phyloP scores from a whole-genome alignment of 768 basidiomycete species.

The Cytidiella melzeri region DNA sequence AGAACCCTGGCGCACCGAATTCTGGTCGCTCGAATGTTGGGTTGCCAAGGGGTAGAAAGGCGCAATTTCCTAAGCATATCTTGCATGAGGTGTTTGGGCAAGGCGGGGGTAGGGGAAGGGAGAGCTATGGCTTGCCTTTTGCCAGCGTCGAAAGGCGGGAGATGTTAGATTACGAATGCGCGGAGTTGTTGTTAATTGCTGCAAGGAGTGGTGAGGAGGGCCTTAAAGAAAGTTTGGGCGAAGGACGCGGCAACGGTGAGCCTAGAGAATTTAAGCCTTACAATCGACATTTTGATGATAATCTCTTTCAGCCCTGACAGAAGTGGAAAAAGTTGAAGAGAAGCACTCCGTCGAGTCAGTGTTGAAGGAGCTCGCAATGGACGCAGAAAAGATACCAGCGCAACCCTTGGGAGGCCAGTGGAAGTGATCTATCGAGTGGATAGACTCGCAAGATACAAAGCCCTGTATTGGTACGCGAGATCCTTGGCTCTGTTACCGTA shows the following conservation, averaged over 20 bases:
- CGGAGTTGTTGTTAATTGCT: conserved; percentile 50
- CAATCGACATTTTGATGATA: neutral
- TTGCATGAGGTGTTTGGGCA: conserved; percentile 45
- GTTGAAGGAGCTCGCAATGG: conserved; percentile 40
- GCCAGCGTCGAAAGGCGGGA: conserved; percentile 43
- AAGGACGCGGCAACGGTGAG: conserved; percentile 46
- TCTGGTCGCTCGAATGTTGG: conserved; percentile 26
- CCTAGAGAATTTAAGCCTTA: neutral
- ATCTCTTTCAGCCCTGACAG: conserved; percentile 30
- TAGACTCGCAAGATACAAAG: too few species aligned
- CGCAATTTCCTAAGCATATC: conserved; percentile 41
- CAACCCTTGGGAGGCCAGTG: conserved; percentile 49
- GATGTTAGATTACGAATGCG: conserved; percentile 48
- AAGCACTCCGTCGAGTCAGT: conserved; percentile 34
- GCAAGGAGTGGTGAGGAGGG: conserved; percentile 42
- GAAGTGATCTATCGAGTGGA: conserved; percentile 20
- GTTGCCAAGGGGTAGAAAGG: conserved; percentile 27
- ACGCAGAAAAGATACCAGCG: conserved; percentile 34
- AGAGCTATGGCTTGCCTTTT: conserved; percentile 45
- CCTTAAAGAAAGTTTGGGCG: conserved; percentile 43
- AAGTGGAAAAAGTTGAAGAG: conserved; percentile 34
- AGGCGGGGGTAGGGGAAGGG: conserved; percentile 34
- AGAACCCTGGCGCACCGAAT: conserved; percentile 48
- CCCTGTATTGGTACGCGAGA: too few species aligned
- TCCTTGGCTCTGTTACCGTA: too few species aligned